Percentiles rank a stretch among this genome's conserved stretches.
Conservation (phyloP, 345 rosid species). For the Streptanthus diversifolius region DNA sequence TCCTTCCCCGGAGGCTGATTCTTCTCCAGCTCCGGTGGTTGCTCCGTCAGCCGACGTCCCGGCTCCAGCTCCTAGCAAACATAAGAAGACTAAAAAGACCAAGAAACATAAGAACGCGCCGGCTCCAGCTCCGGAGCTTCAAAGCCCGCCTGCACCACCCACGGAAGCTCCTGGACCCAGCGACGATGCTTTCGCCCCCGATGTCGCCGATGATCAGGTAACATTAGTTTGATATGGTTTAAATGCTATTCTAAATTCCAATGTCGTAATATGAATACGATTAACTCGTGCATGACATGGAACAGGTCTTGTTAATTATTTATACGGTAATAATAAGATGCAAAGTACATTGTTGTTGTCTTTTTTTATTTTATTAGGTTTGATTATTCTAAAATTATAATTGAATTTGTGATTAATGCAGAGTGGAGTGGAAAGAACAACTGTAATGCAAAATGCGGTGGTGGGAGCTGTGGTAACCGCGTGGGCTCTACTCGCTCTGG, state of each 20-base stretch:
- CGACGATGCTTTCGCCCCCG: slow-evolving; percentile 47
- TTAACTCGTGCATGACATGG: background rate
- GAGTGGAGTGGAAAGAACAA: slow-evolving; percentile 45
- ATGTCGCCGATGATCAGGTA: slow-evolving; percentile 38
- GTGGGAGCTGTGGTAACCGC: slow-evolving; percentile 38
- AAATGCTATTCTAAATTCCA: background rate
- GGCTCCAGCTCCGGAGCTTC: slow-evolving; percentile 49
- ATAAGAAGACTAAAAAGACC: slow-evolving; percentile 22
- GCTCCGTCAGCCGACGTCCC: slow-evolving; percentile 44
- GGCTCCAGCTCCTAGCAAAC: slow-evolving; percentile 60
- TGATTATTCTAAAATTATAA: background rate
- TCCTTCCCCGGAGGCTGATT: background rate
- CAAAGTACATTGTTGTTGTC: background rate
- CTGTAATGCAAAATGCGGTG: slow-evolving; percentile 31
- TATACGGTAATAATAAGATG: background rate
- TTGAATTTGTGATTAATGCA: slow-evolving; percentile 27
- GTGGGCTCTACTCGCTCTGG: slow-evolving; percentile 37
- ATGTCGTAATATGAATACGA: background rate
- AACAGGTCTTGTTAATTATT: background rate
- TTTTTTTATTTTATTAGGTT: background rate
- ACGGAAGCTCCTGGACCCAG: slow-evolving; percentile 51
- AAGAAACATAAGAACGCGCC: slow-evolving; percentile 41
- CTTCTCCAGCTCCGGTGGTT: background rate
- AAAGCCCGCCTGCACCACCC: slow-evolving; percentile 63
- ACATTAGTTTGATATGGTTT: background rate